Conservation (phyloP, 2,329 filamentous ascomycete genomes). For the Colletotrichum orchidophilum region DNA sequence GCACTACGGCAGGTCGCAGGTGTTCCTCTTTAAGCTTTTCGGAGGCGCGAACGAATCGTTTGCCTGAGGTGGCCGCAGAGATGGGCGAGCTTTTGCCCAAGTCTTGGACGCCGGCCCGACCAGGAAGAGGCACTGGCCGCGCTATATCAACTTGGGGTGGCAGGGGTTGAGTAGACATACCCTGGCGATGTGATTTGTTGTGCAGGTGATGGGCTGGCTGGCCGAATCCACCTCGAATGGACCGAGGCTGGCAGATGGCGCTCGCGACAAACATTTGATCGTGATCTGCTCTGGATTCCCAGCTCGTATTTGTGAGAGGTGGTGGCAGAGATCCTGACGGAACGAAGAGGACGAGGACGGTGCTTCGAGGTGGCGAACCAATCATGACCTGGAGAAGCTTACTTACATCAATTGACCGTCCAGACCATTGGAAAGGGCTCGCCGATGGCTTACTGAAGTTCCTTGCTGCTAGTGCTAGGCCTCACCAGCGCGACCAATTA, state of each 20-base stretch:
- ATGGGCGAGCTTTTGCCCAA: neutral
- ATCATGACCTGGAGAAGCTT: neutral
- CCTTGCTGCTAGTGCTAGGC: neutral
- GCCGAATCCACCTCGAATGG: neutral
- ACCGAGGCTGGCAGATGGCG: neutral
- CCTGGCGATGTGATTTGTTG: constrained; percentile 23
- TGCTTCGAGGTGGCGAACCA: neutral
- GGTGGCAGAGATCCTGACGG: neutral
- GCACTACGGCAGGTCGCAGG: constrained; percentile 16
- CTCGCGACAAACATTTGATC: constrained; percentile 12
- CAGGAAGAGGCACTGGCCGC: neutral
- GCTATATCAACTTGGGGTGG: neutral
- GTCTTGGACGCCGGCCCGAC: neutral
- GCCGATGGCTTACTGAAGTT: neutral
- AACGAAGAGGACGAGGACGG: neutral
- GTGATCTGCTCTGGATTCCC: neutral
- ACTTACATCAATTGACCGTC: neutral
- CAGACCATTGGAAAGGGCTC: neutral
- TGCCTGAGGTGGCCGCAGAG: neutral
- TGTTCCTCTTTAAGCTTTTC: constrained; percentile 18
- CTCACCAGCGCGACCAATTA: neutral
- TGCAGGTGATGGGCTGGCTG: constrained; percentile 9
- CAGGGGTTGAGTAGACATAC: neutral
- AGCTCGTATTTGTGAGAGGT: constrained; percentile 3
- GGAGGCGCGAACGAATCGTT: constrained; percentile 9